phyloP scores from a whole-genome alignment of 2,329 filamentous ascomycete genomes.

The Stagonosporopsis vannaccii region DNA sequence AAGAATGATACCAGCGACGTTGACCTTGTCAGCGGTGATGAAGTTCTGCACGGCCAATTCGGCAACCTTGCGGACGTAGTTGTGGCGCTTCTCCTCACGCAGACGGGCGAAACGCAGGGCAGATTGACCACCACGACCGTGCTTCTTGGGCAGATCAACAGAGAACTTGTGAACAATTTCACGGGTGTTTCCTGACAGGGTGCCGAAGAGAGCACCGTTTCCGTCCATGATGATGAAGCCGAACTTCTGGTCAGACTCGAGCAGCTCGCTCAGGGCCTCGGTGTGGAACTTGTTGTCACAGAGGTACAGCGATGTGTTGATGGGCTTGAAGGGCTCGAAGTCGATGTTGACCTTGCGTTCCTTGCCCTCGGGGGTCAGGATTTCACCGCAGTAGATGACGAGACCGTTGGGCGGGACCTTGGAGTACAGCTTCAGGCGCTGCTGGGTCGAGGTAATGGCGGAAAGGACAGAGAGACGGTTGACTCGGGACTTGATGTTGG shows the following conservation, averaged over 20 bases:
- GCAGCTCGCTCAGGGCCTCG: constrained; percentile 92
- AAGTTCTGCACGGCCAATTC: constrained; percentile 99
- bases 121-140: constrained; percentile 99
- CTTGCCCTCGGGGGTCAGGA: constrained; percentile 97
- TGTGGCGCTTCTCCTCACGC: constrained; percentile 99
- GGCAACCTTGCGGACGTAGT: constrained; percentile 98
- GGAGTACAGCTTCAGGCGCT: constrained; percentile 98
- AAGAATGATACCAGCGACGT: constrained; percentile 92
- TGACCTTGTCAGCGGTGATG: constrained; percentile 98
- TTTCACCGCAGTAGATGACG: constrained; percentile 99
- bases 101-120: constrained; percentile 99
- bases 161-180: constrained; percentile 98
- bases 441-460: constrained; percentile 98
- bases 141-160: constrained; percentile 99
- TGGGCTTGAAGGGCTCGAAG: constrained; percentile 99
- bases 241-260: constrained; percentile 99
- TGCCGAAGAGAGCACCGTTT: constrained; percentile 97
- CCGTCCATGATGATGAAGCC: constrained; percentile 99
- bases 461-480: constrained; percentile 98
- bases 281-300: constrained; percentile 99
- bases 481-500: constrained; percentile 99
- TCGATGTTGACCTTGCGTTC: constrained; percentile 99
- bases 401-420: constrained; percentile 98
- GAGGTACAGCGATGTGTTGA: constrained; percentile 98
- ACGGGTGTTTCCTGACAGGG: constrained; percentile 94